These are phyloP conservation scores for Guyanaporus albipodus DNA, from an alignment of 768 basidiomycete genomes.

Conservation along the genomic window DNA sequence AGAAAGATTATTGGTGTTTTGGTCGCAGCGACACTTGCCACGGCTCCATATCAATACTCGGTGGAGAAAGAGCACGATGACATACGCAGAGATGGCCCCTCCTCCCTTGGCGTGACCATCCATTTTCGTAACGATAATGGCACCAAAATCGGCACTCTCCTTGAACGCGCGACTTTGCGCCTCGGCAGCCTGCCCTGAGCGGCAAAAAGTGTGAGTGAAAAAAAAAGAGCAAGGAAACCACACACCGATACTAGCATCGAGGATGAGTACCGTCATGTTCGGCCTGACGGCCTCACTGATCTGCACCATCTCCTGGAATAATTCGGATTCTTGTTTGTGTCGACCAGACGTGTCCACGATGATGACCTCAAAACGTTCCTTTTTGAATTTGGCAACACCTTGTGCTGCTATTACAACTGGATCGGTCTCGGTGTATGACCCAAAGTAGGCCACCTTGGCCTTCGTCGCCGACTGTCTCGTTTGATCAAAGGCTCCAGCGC, in stretches of 20 bases:
- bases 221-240: neutral
- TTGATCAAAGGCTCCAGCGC: conserved; percentile 99
- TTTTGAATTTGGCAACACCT: conserved; percentile 96
- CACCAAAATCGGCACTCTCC: conserved; percentile 95
- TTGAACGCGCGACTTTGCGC: conserved; percentile 96
- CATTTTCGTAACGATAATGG: conserved; percentile 99
- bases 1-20: conserved; percentile 99
- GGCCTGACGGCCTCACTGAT: conserved; percentile 92
- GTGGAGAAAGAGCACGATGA: conserved; percentile 8
- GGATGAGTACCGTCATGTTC: conserved; percentile 91
- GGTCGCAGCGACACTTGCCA: conserved; percentile 87
- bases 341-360: conserved; percentile 98
- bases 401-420: conserved; percentile 92
- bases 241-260: conserved; percentile 94
- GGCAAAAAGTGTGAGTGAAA: neutral
- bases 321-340: conserved; percentile 94
- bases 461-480: conserved; percentile 98
- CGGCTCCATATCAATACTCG: conserved; percentile 8
- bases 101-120: conserved; percentile 99
- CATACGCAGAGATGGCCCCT: conserved; percentile 98
- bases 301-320: conserved; percentile 98
- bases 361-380: conserved; percentile 97
- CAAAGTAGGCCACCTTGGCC: conserved; percentile 98
- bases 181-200: conserved; percentile 90
- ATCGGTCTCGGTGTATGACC: conserved; percentile 98